These are phyloP conservation scores for Leccinum uliginosum DNA, from an alignment of 768 basidiomycete species.

Conservation along the genomic window DNA sequence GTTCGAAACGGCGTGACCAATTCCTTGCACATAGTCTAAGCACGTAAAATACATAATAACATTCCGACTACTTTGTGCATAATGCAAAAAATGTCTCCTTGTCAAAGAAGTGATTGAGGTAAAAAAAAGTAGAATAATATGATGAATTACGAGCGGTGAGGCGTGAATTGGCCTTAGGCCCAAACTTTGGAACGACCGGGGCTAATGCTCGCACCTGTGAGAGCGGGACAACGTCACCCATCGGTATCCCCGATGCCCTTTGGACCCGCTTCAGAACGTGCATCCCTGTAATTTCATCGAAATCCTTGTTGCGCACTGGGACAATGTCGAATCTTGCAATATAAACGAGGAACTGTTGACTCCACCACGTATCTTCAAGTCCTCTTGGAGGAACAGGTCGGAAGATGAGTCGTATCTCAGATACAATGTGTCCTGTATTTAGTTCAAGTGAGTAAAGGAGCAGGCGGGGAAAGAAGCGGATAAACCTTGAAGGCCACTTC, in stretches of 20 bases:
- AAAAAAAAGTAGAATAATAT: constrained; percentile 18
- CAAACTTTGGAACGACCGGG: constrained; percentile 28
- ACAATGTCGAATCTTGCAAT: constrained; percentile 23
- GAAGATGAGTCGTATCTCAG: constrained; percentile 16
- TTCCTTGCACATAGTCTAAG: no score
- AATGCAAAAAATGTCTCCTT: constrained; percentile 22
- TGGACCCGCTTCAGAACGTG: constrained; percentile 19
- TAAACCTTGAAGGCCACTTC: no score
- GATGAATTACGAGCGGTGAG: constrained; percentile 21
- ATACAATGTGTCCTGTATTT: background rate
- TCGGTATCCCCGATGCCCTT: constrained; percentile 3
- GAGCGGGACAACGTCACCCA: constrained; percentile 29
- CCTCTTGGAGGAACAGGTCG: constrained; percentile 1
- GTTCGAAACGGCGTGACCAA: no score
- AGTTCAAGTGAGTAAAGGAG: no score
- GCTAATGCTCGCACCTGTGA: constrained; percentile 18
- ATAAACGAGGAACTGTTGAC: constrained; percentile 21
- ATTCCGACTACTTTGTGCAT: no score
- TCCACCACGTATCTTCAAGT: background rate
- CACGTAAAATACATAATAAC: no score
- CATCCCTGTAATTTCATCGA: constrained; percentile 18
- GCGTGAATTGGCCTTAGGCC: constrained; percentile 15
- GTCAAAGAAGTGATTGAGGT: constrained; percentile 30
- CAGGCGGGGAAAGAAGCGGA: no score
- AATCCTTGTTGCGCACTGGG: constrained; percentile 9